A percentile compares a stretch with the other conserved stretches of the same genome.
Evolutionary conservation across 495 filamentous ascomycete genomes (phyloP).

Genomic region (Parmelia sp.): DNA sequence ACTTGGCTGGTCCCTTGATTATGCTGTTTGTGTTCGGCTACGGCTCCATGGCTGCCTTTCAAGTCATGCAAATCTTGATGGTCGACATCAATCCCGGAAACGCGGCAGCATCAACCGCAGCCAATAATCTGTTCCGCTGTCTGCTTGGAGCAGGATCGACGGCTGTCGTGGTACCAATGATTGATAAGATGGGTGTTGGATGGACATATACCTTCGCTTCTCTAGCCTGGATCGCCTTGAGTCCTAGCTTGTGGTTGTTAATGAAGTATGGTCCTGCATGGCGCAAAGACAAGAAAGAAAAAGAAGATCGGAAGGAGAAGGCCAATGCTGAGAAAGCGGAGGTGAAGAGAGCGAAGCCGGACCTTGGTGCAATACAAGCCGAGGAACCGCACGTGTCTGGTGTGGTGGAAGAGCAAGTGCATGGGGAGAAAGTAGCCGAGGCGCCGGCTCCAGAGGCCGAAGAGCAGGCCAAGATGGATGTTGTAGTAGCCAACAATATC

Average conservation of each 20-base stretch:
- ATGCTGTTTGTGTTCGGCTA: constrained; percentile 35
- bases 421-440: not conserved
- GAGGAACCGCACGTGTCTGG: too few relatives aligned
- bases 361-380: not conserved
- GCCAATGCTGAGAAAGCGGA: not conserved
- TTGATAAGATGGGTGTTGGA: constrained; percentile 56
- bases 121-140: constrained; percentile 64
- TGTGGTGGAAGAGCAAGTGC: not conserved
- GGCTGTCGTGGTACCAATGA: constrained; percentile 60
- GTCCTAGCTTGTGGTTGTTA: constrained; percentile 46
- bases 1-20: constrained; percentile 34
- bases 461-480: not conserved
- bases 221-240: constrained; percentile 45
- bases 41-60: constrained; percentile 31
- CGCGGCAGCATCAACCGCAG: constrained; percentile 60
- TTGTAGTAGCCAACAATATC: not conserved
- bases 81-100: constrained; percentile 58
- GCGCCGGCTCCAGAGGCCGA: not conserved
- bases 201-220: constrained; percentile 67
- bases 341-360: not conserved
- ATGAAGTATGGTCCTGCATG: constrained; percentile 42
- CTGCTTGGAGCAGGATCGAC: constrained; percentile 61
- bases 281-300: constrained; percentile 39
- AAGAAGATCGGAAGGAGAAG: constrained; percentile 7
- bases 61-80: constrained; percentile 44